Evolutionary conservation across 495 filamentous ascomycete genomes (phyloP).

Genomic region (Astrothelium macrocarpum): DNA sequence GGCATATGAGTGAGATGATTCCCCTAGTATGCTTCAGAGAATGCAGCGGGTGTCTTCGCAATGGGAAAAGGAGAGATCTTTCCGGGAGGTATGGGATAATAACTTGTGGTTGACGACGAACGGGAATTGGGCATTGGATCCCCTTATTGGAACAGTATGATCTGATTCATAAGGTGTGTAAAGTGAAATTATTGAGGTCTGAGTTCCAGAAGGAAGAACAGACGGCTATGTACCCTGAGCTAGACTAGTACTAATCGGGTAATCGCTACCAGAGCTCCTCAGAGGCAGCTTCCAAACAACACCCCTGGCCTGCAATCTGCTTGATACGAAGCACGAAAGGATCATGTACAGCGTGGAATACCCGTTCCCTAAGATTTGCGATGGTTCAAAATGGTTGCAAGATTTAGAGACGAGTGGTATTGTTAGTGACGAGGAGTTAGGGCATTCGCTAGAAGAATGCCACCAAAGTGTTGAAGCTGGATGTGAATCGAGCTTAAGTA

Average conservation of each 20-base stretch:
- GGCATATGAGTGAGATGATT: conserved; percentile 10
- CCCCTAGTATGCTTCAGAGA: conserved; percentile 6
- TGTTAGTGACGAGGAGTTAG: conserved; percentile 41
- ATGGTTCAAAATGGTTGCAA: conserved; percentile 37
- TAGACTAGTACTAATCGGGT: too few relatives aligned
- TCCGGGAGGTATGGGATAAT: conserved; percentile 32
- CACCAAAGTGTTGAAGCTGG: too few relatives aligned
- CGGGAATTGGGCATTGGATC: conserved; percentile 30
- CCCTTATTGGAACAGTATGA: too few relatives aligned
- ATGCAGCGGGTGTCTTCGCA: too few relatives aligned
- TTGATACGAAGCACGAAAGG: conserved; percentile 39
- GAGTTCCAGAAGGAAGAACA: too few relatives aligned
- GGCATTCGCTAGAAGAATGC: too few relatives aligned
- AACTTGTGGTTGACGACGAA: conserved; percentile 37
- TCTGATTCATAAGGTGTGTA: too few relatives aligned
- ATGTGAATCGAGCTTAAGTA: too few relatives aligned
- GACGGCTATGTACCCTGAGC: too few relatives aligned
- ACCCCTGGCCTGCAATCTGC: conserved; percentile 29
- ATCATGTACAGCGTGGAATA: conserved; percentile 54
- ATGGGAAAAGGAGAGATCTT: conserved; percentile 27
- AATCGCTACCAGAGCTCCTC: too few relatives aligned
- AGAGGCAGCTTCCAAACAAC: not conserved
- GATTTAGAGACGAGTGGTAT: conserved; percentile 43
- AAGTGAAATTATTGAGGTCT: too few relatives aligned
- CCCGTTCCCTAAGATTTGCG: conserved; percentile 42